phyloP scores from a whole-genome alignment of 2,329 filamentous ascomycete genomes.

The Knoxdaviesia proteae region DNA sequence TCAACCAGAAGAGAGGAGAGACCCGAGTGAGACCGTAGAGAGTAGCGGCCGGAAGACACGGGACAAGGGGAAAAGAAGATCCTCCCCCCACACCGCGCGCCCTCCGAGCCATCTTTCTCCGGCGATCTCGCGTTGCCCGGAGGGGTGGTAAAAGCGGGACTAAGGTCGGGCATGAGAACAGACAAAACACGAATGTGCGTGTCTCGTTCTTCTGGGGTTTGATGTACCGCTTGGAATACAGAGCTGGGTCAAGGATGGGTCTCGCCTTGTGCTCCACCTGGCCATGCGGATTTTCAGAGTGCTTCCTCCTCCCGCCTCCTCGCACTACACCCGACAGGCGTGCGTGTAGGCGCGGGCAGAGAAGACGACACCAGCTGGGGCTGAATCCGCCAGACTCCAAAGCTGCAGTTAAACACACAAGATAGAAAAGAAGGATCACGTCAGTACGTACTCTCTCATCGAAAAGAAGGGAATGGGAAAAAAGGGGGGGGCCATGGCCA shows the following conservation, averaged over 20 bases:
- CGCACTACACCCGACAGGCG: no score
- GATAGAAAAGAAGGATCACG: constrained; percentile 8
- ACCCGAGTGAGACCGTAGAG: no score
- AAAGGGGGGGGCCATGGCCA: no score
- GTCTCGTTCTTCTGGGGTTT: constrained; percentile 11
- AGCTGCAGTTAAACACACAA: constrained; percentile 1
- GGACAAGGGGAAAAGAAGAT: no score
- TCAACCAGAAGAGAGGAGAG: no score
- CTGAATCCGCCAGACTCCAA: no score
- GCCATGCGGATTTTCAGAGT: constrained; percentile 35
- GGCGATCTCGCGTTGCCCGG: background rate
- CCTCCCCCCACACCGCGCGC: no score
- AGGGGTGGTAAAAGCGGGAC: no score
- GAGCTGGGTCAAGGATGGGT: constrained; percentile 45
- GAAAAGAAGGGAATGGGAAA: background rate
- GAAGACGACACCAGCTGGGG: background rate
- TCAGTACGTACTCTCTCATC: background rate
- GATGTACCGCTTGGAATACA: constrained; percentile 58
- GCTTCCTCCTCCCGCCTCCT: constrained; percentile 1
- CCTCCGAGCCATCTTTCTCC: constrained; percentile 8
- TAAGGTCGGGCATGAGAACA: no score
- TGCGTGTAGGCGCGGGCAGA: background rate
- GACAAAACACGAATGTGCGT: background rate
- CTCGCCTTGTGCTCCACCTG: constrained; percentile 61
- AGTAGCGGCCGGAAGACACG: no score